Base-by-base conservation (phyloP, 2,329 filamentous ascomycete species). In the Acephala macrosclerotiorum region DNA sequence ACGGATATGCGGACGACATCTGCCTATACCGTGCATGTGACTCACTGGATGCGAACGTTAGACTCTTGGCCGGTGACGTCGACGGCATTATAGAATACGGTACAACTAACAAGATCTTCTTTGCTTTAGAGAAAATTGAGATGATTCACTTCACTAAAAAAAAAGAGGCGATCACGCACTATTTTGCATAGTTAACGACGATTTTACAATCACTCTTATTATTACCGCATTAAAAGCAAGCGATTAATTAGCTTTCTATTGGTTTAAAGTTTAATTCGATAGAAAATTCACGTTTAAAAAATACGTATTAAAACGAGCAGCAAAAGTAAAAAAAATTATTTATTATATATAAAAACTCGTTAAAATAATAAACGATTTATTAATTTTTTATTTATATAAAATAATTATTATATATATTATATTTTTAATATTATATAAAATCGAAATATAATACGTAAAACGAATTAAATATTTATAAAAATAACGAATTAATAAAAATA, bases 1-100 rank as follows among this genome's bases (percentile, higher is more conserved):
- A 14, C n/a, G 49, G 49, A 7, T 53, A 53, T 18, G 49, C 49
- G 18, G 49, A 53, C 22, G 49, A 53, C 49, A 8, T 53, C 49
- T 25, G 11, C 18, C 40, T 45, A 11, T 45, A 12, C 18, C 9
- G 16, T 11, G 40, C 40, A 11, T 11, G 9, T 18, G 5, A 45
- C 8, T 11, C 40, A 11, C 18, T 45, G 4, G 16, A 9, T 5
- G 9, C 5, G 5, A 53, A 53, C n/a, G 49, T 53, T 6, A 12
- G 6, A 12, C 22, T 53, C 6, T 20, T 53, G n/a, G 49, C 22
- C 6, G 26, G 6, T 5, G 49, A 53, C 22, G 49, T 26, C 11
- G 3, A 18, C 5, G 11, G 22, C 14, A 26, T 53, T 5, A 7
- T 53, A 8, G 22, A 11, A 8, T 53, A 33, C 12, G 49, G 49